phyloP scores from a whole-genome alignment of 192 early-diverging fungal genomes.

The Ambispora gerdemannii region DNA sequence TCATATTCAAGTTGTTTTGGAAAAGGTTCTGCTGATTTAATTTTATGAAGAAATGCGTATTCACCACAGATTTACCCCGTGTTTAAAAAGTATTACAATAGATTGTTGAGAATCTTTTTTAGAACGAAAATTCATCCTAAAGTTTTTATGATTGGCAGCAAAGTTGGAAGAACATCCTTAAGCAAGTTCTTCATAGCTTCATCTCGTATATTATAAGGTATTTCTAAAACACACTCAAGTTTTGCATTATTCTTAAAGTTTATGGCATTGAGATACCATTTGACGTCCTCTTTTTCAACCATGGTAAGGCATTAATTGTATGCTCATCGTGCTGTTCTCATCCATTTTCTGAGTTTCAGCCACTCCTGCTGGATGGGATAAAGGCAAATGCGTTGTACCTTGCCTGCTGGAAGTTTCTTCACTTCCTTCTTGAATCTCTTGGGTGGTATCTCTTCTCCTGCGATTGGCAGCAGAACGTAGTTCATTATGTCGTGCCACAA shows the following conservation, averaged over 20 bases:
- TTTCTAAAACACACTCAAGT: constrained; percentile 8
- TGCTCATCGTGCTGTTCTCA: neutral
- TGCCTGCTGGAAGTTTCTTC: constrained; percentile 16
- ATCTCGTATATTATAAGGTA: too few species aligned
- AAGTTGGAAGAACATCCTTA: too few species aligned
- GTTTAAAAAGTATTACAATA: too few species aligned
- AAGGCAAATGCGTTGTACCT: neutral
- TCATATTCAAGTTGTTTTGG: neutral
- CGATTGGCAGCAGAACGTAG: neutral
- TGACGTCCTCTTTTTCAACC: neutral
- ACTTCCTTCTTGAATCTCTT: neutral
- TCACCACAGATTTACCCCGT: too few species aligned
- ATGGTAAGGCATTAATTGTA: too few species aligned
- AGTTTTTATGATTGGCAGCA: too few species aligned
- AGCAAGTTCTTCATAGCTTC: too few species aligned
- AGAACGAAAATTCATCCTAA: too few species aligned
- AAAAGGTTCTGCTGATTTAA: too few species aligned
- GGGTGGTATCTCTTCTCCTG: neutral
- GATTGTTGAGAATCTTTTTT: too few species aligned
- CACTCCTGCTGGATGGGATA: too few species aligned
- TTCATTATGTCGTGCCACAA: constrained; percentile 13
- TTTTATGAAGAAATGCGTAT: too few species aligned
- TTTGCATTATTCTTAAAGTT: neutral
- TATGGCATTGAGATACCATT: neutral
- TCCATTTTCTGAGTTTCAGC: neutral